Conservation (phyloP, 495 filamentous ascomycete species). For the Tricharina praecox region DNA sequence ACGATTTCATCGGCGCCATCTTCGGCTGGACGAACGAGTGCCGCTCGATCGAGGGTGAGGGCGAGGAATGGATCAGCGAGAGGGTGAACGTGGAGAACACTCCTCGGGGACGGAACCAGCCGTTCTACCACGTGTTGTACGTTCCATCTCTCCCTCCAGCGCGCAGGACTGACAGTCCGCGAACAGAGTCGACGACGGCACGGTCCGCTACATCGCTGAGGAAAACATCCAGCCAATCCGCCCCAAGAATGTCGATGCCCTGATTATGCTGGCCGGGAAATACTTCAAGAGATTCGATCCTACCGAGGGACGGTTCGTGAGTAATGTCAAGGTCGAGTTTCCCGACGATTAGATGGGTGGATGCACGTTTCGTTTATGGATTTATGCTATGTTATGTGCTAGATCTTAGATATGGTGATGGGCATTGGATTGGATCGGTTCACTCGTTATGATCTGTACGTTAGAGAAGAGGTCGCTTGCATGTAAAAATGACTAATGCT, state of each 20-base stretch:
- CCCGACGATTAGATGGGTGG: constrained; percentile 54
- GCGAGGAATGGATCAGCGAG: constrained; percentile 40
- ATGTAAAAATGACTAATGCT: too few relatives aligned
- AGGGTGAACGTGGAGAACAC: constrained; percentile 47
- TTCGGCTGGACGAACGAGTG: constrained; percentile 63
- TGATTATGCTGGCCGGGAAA: constrained; percentile 59
- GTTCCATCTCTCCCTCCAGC: constrained; percentile 26
- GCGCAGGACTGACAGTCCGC: not conserved
- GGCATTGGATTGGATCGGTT: too few relatives aligned
- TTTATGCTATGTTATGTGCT: too few relatives aligned
- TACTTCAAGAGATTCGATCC: constrained; percentile 80
- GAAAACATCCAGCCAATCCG: constrained; percentile 53
- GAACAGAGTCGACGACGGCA: constrained; percentile 49
- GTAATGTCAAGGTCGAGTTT: constrained; percentile 71
- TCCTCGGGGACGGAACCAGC: constrained; percentile 47
- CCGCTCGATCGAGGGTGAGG: constrained; percentile 35
- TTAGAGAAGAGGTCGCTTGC: too few relatives aligned
- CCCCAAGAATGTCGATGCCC: constrained; percentile 32
- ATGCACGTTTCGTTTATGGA: too few relatives aligned
- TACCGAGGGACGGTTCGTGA: constrained; percentile 51
- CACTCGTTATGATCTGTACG: too few relatives aligned
- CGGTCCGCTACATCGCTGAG: constrained; percentile 63
- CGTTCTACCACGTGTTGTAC: constrained; percentile 73
- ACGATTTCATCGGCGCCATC: constrained; percentile 63
- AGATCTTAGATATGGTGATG: too few relatives aligned